Conservation (phyloP, 257 asterid species). For the Fraxinus americana region DNA sequence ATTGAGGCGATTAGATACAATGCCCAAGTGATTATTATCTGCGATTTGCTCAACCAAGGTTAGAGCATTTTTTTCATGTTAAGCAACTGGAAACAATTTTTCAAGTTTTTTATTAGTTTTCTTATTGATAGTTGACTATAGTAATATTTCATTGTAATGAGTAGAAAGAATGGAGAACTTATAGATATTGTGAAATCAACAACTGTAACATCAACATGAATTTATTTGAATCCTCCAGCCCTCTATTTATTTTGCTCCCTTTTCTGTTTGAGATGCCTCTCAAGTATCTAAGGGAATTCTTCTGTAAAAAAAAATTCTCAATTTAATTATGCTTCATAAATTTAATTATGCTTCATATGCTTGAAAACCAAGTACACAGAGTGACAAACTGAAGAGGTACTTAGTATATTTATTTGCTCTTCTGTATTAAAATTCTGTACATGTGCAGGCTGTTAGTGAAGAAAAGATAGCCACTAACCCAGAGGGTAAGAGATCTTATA, state of each 20-base stretch:
- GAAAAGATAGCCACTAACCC: slow-evolving; percentile 48
- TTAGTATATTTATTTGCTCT: slow-evolving; percentile 17
- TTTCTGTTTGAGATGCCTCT: background rate
- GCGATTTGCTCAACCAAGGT: background rate
- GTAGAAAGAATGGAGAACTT: background rate
- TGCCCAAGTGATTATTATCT: background rate
- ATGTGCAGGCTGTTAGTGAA: slow-evolving; percentile 79
- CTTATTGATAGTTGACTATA: background rate
- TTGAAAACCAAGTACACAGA: slow-evolving; percentile 10
- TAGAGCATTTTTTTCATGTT: background rate
- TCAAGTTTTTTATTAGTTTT: background rate
- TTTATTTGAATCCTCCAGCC: background rate
- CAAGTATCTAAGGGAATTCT: background rate
- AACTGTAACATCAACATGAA: background rate
- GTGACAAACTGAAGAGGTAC: background rate
- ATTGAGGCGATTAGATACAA: background rate
- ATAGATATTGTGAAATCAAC: background rate
- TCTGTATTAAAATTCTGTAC: slow-evolving; percentile 6
- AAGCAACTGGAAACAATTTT: background rate
- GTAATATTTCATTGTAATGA: background rate
- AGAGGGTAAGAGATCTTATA: slow-evolving; percentile 48
- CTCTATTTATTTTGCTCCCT: background rate
- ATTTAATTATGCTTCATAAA: background rate
- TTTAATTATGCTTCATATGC: slow-evolving; percentile 3
- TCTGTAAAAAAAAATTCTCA: background rate